Conservation (phyloP, 2,329 filamentous ascomycete species). For the Diplocarpon mali region DNA sequence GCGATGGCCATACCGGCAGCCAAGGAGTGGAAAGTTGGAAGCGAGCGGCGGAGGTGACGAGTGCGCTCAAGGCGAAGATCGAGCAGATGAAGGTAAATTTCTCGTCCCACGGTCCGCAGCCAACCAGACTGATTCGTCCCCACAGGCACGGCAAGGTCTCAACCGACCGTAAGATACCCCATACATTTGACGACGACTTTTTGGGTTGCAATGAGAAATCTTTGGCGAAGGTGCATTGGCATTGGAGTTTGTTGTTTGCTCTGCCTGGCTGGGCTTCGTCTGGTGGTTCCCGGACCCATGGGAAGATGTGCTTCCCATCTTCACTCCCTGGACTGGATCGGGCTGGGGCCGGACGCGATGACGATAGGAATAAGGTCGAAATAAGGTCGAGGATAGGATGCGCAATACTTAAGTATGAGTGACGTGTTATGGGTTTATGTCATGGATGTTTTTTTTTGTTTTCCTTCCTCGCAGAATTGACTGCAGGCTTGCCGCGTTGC, state of each 20-base stretch:
- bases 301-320: not conserved
- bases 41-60: slow-evolving; percentile 92
- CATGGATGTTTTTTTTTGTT: not conserved
- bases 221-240: slow-evolving; percentile 12
- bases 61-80: slow-evolving; percentile 91
- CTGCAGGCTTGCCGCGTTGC: too few species aligned
- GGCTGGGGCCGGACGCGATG: not conserved
- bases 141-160: slow-evolving; percentile 40
- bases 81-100: slow-evolving; percentile 83
- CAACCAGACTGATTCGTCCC: slow-evolving; percentile 2
- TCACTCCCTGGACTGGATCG: too few species aligned
- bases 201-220: slow-evolving; percentile 8
- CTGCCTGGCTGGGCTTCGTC: not conserved
- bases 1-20: slow-evolving; percentile 23
- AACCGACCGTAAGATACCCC: slow-evolving; percentile 29
- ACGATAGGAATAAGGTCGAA: not conserved
- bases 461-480: not conserved
- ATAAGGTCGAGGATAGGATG: not conserved
- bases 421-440: slow-evolving; percentile 2
- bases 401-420: slow-evolving; percentile 1
- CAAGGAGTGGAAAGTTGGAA: slow-evolving; percentile 87
- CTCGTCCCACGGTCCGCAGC: not conserved
- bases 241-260: slow-evolving; percentile 8
- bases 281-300: not conserved
- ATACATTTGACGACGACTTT: slow-evolving; percentile 6